Percentiles rank a stretch among this genome's conserved stretches.
Evolutionary conservation across 192 early-diverging fungal genomes (phyloP).

Genomic region (Linnemannia elongata): DNA sequence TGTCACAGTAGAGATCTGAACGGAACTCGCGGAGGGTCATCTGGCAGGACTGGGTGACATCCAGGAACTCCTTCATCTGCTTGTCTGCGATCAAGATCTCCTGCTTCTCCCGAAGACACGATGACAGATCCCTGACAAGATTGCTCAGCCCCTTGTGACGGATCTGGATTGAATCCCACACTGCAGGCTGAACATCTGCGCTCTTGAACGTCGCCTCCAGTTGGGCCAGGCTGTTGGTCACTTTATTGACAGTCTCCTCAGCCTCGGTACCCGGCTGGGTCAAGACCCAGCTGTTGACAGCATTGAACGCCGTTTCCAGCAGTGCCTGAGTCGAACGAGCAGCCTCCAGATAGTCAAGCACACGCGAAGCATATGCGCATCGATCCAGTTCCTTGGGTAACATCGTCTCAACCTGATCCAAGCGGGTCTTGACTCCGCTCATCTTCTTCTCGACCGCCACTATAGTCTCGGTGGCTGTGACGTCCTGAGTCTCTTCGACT

Average conservation of each 20-base stretch:
- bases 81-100: slow-evolving; percentile 34
- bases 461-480: slow-evolving; percentile 13
- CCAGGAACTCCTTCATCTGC: slow-evolving; percentile 37
- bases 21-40: slow-evolving; percentile 39
- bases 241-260: slow-evolving; percentile 17
- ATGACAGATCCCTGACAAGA: slow-evolving; percentile 35
- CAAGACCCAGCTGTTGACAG: slow-evolving; percentile 33
- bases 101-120: slow-evolving; percentile 37
- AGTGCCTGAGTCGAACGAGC: slow-evolving; percentile 17
- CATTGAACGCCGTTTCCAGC: slow-evolving; percentile 27
- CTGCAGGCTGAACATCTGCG: slow-evolving; percentile 8
- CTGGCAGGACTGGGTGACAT: slow-evolving; percentile 30
- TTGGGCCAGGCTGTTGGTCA: slow-evolving; percentile 17
- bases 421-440: slow-evolving; percentile 7
- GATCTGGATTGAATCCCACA: slow-evolving; percentile 52
- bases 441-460: slow-evolving; percentile 21
- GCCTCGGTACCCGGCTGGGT: slow-evolving; percentile 25
- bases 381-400: slow-evolving; percentile 30
- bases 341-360: slow-evolving; percentile 38
- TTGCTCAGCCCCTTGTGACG: slow-evolving; percentile 31
- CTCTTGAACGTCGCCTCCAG: slow-evolving; percentile 32
- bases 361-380: slow-evolving; percentile 34
- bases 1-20: slow-evolving; percentile 24
- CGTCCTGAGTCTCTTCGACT: slow-evolving; percentile 31
- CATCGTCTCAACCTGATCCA: slow-evolving; percentile 20